Percentiles rank a stretch among this genome's conserved stretches.
phyloP scores from a whole-genome alignment of 257 asterid genomes.

The Nicotiana tomentosiformis region DNA sequence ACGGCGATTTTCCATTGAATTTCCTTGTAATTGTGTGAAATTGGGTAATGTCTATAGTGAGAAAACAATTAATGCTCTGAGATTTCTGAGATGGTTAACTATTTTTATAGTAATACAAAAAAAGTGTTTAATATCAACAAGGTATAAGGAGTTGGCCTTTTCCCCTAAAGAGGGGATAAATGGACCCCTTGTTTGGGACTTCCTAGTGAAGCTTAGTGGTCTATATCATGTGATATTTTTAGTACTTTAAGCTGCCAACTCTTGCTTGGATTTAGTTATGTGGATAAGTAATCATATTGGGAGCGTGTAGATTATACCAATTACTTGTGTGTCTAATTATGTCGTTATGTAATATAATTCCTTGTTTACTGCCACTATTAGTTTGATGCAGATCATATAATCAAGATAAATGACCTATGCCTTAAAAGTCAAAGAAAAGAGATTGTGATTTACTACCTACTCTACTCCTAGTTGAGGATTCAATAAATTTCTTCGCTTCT shows the following conservation, averaged over 20 bases:
- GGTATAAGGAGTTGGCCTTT: slow-evolving; percentile 31
- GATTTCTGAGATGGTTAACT: not conserved
- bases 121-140: slow-evolving; percentile 18
- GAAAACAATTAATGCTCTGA: not conserved
- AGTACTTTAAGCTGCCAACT: slow-evolving; percentile 14
- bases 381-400: not conserved
- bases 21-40: not conserved
- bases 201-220: slow-evolving; percentile 27
- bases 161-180: slow-evolving; percentile 31
- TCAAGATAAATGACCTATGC: not conserved
- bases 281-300: slow-evolving; percentile 34
- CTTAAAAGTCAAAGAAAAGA: not conserved
- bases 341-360: not conserved
- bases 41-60: not conserved
- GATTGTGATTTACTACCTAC: not conserved
- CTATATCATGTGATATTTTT: slow-evolving; percentile 20
- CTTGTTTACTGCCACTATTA: not conserved
- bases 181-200: slow-evolving; percentile 41
- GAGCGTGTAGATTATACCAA: slow-evolving; percentile 27
- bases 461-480: not conserved
- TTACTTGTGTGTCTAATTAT: slow-evolving; percentile 3
- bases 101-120: slow-evolving; percentile 4
- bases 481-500: not conserved
- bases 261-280: slow-evolving; percentile 11
- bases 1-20: slow-evolving; percentile 36